These are phyloP conservation scores for Phaseolus lunatus DNA, from an alignment of 306 rosid genomes.

Conservation along the genomic window DNA sequence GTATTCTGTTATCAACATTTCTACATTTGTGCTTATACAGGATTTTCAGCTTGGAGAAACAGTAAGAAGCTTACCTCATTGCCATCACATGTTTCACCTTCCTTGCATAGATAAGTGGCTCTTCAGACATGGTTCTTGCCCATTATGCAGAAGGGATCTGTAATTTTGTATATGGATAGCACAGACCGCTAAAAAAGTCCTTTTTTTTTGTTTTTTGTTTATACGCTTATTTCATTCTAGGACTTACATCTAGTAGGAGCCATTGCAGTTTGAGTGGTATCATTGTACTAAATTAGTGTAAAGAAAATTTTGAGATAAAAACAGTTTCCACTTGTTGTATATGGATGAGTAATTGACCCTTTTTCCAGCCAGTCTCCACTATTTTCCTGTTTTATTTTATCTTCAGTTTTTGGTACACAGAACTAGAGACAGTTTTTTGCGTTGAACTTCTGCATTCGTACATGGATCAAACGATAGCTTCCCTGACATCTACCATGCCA, in stretches of 20 bases:
- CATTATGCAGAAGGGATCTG: conserved; percentile 98
- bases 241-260: conserved; percentile 49
- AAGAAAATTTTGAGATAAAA: conserved; percentile 59
- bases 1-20: conserved; percentile 40
- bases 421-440: not conserved
- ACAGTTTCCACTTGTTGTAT: conserved; percentile 41
- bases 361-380: not conserved
- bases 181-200: conserved; percentile 38
- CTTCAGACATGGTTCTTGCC: conserved; percentile 95
- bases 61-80: conserved; percentile 93
- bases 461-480: conserved; percentile 13
- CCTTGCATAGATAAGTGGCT: conserved; percentile 99
- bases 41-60: conserved; percentile 95
- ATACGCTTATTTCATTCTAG: conserved; percentile 57
- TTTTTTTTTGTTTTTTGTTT: conserved; percentile 46
- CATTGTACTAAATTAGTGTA: conserved; percentile 61
- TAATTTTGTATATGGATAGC: conserved; percentile 65
- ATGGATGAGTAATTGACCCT: conserved; percentile 37
- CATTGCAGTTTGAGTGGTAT: conserved; percentile 44
- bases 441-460: not conserved
- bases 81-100: conserved; percentile 96
- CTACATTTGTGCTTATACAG: conserved; percentile 55
- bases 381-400: not conserved
- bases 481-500: not conserved
- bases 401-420: conserved; percentile 8